phyloP scores from a whole-genome alignment of 805 yeast genomes.

The Jamesozyma hellenica region DNA sequence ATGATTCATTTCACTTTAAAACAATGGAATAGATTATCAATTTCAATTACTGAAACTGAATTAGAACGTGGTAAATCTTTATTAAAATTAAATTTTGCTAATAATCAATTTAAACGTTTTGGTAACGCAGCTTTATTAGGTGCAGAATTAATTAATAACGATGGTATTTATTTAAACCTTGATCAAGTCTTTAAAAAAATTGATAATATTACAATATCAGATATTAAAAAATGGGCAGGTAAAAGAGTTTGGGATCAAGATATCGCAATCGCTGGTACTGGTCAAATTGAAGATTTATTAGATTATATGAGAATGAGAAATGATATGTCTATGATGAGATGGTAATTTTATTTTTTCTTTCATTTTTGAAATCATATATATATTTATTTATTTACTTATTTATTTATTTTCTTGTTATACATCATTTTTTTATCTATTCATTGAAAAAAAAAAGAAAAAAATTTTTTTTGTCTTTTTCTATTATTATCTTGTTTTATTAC shows the following conservation, averaged over 20 bases:
- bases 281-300: slow-evolving; percentile 75
- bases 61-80: slow-evolving; percentile 67
- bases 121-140: slow-evolving; percentile 4
- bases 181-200: slow-evolving; percentile 51
- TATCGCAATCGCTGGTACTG: slow-evolving; percentile 72
- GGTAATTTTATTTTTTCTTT: slow-evolving; percentile 33
- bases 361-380: neutral
- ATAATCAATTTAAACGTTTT: neutral
- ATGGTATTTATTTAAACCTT: slow-evolving; percentile 51
- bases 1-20: slow-evolving; percentile 70
- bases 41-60: slow-evolving; percentile 67
- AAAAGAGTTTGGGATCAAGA: slow-evolving; percentile 75
- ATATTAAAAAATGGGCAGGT: slow-evolving; percentile 65
- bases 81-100: slow-evolving; percentile 53
- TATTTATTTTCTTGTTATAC: neutral
- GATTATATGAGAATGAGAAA: slow-evolving; percentile 82
- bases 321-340: slow-evolving; percentile 85
- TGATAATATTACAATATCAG: slow-evolving; percentile 51
- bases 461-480: too few species aligned
- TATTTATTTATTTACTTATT: neutral
- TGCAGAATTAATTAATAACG: slow-evolving; percentile 2
- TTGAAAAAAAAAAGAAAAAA: slow-evolving; percentile 1
- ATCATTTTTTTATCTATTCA: slow-evolving; percentile 3
- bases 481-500: slow-evolving; percentile 7
- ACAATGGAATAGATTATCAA: slow-evolving; percentile 79